A percentile compares a stretch with the other conserved stretches of the same genome.
Conservation (phyloP, 306 rosid genomes). For the Phaseolus lunatus region DNA sequence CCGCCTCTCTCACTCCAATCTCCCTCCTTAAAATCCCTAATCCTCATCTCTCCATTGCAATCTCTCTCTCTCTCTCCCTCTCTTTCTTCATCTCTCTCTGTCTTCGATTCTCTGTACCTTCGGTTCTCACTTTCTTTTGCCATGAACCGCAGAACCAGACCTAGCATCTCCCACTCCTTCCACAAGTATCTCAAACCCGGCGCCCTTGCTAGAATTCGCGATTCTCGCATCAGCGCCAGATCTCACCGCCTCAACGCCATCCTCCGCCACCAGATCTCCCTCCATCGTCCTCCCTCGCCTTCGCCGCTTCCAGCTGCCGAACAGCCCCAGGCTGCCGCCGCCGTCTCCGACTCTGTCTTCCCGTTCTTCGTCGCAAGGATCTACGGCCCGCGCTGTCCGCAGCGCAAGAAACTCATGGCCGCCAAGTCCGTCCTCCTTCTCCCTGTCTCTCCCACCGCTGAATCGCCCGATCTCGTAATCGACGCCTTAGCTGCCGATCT, state of each 20-base stretch:
- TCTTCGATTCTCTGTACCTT: neutral
- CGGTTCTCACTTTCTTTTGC: neutral
- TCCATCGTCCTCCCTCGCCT: conserved; percentile 25
- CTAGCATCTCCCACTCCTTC: conserved; percentile 49
- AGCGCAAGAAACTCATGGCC: conserved; percentile 78
- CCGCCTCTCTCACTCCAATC: conserved; percentile 50
- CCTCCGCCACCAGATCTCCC: conserved; percentile 50
- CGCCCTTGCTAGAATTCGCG: conserved; percentile 84
- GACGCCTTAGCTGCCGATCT: conserved; percentile 62
- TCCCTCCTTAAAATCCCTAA: conserved; percentile 47
- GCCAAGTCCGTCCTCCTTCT: conserved; percentile 62
- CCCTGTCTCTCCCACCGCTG: conserved; percentile 52
- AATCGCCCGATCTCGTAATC: conserved; percentile 60
- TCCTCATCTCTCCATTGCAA: neutral
- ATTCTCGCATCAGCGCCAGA: conserved; percentile 78
- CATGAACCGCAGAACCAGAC: conserved; percentile 68
- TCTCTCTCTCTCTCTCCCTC: neutral
- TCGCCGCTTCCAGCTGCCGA: conserved; percentile 23
- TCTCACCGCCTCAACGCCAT: conserved; percentile 52
- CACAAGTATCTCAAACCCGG: conserved; percentile 91
- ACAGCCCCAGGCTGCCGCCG: conserved; percentile 36
- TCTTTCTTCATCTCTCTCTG: too few species aligned
- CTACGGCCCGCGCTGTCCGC: conserved; percentile 71
- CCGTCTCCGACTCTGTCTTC: conserved; percentile 30
- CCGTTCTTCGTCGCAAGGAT: conserved; percentile 63